Conservation (phyloP, 805 yeast genomes). For the Jamesozyma piceae region DNA sequence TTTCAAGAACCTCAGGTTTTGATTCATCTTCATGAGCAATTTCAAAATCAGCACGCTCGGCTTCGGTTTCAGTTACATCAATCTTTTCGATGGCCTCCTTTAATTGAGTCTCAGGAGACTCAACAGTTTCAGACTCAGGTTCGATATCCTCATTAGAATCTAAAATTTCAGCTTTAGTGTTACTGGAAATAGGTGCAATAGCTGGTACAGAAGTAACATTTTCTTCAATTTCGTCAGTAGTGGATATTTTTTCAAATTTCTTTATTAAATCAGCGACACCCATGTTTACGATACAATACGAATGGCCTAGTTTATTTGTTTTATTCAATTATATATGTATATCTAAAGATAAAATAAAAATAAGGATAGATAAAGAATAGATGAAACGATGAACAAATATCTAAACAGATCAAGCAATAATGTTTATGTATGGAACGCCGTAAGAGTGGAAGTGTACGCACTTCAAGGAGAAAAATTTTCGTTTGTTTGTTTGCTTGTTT, state of each 20-base stretch:
- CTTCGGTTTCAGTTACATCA: background rate
- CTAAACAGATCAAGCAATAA: too few species aligned
- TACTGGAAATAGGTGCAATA: background rate
- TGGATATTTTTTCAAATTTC: constrained; percentile 27
- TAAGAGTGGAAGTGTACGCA: too few species aligned
- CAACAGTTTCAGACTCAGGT: background rate
- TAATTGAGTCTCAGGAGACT: background rate
- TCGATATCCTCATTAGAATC: too few species aligned
- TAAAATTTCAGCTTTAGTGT: constrained; percentile 4
- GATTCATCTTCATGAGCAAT: constrained; percentile 1
- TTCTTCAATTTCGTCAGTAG: constrained; percentile 6
- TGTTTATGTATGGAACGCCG: background rate
- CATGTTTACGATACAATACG: constrained; percentile 13
- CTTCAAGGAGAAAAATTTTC: background rate
- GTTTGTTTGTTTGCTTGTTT: background rate
- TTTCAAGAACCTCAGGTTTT: constrained; percentile 1
- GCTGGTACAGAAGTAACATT: background rate
- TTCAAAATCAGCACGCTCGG: background rate
- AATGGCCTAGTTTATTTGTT: background rate
- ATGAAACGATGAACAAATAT: too few species aligned
- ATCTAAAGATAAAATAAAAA: background rate
- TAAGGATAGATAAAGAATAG: background rate
- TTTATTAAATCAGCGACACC: constrained; percentile 33
- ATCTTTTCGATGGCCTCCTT: background rate
- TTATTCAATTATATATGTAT: background rate